Base-by-base conservation (phyloP, 768 basidiomycete species). In the Suillus placidus region DNA sequence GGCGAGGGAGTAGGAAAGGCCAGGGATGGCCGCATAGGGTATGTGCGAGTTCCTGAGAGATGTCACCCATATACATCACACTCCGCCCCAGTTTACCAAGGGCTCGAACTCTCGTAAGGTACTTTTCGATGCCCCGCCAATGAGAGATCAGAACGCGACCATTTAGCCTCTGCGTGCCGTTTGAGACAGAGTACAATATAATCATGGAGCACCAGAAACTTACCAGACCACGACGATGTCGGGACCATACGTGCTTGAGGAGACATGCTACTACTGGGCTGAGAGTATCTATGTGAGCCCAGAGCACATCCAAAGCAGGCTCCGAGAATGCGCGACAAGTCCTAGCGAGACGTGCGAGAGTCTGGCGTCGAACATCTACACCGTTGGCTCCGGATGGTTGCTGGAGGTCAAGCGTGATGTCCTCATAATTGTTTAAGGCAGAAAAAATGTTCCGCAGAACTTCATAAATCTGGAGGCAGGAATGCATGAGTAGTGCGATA, bases 291-390 rank as follows among this genome's bases (percentile, higher is more conserved):
- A 60, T 40, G 40, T 51, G 38, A 30, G 23, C 61, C 23, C 14
- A 62, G 8, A 35, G 47, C 34, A 51, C 34, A 32, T 62, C 47
- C 52, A 62, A n/a, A 4, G 45, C 61, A 43, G 20, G 38, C 34
- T 51, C 52, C 52, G 14, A 47, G 26, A 58, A 62, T 62, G 26
- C 16, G 34, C 52, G 61, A 35, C 34, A 62, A 23, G 61, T 51
- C 20, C 34, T 38, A 16, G 58, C 20, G 18, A 60, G 30, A 38
- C 38, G 4, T 60, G 35, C 58, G 3, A 60, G 42, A 38, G 35
- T 43, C 8, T n/a, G 20, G 42, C 20, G 52, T 32, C 52, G 16
- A 43, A 43, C 35, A 32, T 38, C 18, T 26, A 14, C 35, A 43
- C 12, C 30, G 16, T 42, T 8, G 16, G 34, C 6, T 23, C 58